Evolutionary conservation across 495 filamentous ascomycete genomes (phyloP).

Genomic region (Daldinia vernicosa): DNA sequence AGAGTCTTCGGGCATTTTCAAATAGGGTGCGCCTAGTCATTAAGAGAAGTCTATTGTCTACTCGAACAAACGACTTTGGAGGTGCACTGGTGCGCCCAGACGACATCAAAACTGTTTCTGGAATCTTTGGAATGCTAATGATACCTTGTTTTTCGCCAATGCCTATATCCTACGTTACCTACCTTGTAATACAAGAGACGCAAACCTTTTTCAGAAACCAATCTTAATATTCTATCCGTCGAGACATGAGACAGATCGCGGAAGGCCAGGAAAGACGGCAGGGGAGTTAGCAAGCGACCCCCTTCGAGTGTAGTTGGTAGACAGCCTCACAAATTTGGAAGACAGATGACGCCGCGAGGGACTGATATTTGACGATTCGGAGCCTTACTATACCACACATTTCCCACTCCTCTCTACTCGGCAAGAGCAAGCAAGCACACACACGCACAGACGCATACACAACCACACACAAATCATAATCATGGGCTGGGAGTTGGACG

Average conservation of each 20-base stretch:
- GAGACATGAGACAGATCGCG: conserved; percentile 17
- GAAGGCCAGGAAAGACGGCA: conserved; percentile 2
- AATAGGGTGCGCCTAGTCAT: background rate
- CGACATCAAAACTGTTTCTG: conserved; percentile 30
- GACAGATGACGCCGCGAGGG: conserved; percentile 13
- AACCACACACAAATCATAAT: conserved; percentile 28
- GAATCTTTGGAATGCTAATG: conserved; percentile 36
- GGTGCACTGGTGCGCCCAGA: conserved; percentile 15
- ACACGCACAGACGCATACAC: background rate
- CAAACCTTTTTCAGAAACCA: conserved; percentile 21
- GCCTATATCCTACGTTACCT: conserved; percentile 38
- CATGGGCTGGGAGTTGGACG: conserved; percentile 38
- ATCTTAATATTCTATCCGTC: conserved; percentile 39
- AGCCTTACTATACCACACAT: conserved; percentile 19
- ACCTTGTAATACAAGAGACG: conserved; percentile 41
- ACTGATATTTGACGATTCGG: conserved; percentile 24
- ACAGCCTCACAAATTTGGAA: conserved; percentile 30
- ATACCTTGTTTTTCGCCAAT: conserved; percentile 35
- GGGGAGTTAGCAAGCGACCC: background rate
- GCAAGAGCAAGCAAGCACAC: conserved; percentile 5
- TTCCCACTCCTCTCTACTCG: conserved; percentile 22
- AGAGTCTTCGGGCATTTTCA: background rate
- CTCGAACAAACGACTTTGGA: conserved; percentile 15
- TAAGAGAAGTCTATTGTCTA: conserved; percentile 4
- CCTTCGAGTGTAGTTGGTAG: background rate